Evolutionary conservation across 768 basidiomycete species (phyloP).

Genomic region (Hydnum rufescens): DNA sequence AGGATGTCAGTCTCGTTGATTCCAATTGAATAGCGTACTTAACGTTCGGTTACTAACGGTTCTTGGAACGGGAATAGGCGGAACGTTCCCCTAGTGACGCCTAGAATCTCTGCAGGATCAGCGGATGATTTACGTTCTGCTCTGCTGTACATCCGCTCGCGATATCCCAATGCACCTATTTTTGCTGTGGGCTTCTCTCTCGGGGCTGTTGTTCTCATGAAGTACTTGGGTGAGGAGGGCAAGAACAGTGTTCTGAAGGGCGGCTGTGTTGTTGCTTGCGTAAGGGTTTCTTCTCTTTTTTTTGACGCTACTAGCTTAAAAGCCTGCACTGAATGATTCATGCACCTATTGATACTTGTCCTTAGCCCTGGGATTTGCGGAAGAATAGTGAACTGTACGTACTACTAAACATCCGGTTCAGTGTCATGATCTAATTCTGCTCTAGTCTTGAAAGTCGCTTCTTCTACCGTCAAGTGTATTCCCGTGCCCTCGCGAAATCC

Average conservation of each 20-base stretch:
- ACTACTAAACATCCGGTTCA: conserved; percentile 1
- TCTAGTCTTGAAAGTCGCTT: conserved; percentile 7
- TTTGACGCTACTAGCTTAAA: not conserved
- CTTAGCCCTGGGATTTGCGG: conserved; percentile 31
- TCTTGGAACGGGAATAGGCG: too few relatives aligned
- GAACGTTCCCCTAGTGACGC: conserved; percentile 62
- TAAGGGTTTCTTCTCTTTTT: conserved; percentile 24
- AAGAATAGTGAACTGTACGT: conserved; percentile 5
- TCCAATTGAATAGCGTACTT: not conserved
- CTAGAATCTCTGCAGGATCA: conserved; percentile 69
- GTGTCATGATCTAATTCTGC: not conserved
- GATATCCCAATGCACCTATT: conserved; percentile 62
- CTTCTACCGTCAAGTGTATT: conserved; percentile 12
- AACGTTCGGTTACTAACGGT: not conserved
- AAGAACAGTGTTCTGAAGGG: conserved; percentile 37
- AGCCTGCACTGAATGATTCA: conserved; percentile 1
- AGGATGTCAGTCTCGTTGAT: not conserved
- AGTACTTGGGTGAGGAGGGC: conserved; percentile 77
- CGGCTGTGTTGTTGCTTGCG: conserved; percentile 55
- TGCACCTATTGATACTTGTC: conserved; percentile 6
- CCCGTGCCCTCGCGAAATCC: conserved; percentile 15
- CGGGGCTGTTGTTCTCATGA: conserved; percentile 76
- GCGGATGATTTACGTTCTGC: conserved; percentile 80
- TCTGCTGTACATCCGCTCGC: conserved; percentile 47
- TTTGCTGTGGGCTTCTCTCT: conserved; percentile 89